These are phyloP conservation scores for Termitomyces eurrhizus DNA, from an alignment of 768 basidiomycete species.

Conservation along the genomic window DNA sequence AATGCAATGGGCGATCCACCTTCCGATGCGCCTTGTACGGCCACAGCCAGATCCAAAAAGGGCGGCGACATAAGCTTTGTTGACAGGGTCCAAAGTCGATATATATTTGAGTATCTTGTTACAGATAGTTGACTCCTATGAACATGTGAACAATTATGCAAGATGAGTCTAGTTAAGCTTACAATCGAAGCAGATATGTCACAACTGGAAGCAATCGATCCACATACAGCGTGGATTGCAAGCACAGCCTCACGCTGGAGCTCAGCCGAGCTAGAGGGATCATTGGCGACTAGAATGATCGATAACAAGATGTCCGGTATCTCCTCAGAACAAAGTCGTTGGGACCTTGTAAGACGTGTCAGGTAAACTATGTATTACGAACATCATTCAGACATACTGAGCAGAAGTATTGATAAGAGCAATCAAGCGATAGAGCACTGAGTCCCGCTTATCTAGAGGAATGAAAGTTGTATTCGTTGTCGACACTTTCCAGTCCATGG, in stretches of 20 bases:
- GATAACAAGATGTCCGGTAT: slow-evolving; percentile 44
- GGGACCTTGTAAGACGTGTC: slow-evolving; percentile 23
- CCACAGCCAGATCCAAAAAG: slow-evolving; percentile 49
- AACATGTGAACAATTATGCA: not conserved
- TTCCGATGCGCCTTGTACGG: slow-evolving; percentile 50
- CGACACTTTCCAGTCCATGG: slow-evolving; percentile 26
- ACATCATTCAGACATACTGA: slow-evolving; percentile 33
- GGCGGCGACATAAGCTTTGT: slow-evolving; percentile 47
- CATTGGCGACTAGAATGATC: slow-evolving; percentile 55
- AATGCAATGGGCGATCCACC: slow-evolving; percentile 50
- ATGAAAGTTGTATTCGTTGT: slow-evolving; percentile 12
- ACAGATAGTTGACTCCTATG: slow-evolving; percentile 47
- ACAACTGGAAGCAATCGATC: slow-evolving; percentile 30
- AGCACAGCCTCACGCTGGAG: slow-evolving; percentile 42
- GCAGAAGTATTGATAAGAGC: slow-evolving; percentile 38
- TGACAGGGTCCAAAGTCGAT: slow-evolving; percentile 36
- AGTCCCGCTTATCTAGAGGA: slow-evolving; percentile 21
- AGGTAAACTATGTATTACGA: slow-evolving; percentile 1
- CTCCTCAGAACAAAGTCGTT: slow-evolving; percentile 33
- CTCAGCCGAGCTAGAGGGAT: slow-evolving; percentile 41
- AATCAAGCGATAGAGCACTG: slow-evolving; percentile 37
- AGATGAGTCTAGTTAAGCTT: slow-evolving; percentile 3
- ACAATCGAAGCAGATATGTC: slow-evolving; percentile 25
- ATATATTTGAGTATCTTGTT: slow-evolving; percentile 40
- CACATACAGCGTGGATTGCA: slow-evolving; percentile 45